Evolutionary conservation across 768 basidiomycete genomes (phyloP), one percentile per base, ranked within the genome.

Genomic region (Rhodotorula kratochvilovae): DNA sequence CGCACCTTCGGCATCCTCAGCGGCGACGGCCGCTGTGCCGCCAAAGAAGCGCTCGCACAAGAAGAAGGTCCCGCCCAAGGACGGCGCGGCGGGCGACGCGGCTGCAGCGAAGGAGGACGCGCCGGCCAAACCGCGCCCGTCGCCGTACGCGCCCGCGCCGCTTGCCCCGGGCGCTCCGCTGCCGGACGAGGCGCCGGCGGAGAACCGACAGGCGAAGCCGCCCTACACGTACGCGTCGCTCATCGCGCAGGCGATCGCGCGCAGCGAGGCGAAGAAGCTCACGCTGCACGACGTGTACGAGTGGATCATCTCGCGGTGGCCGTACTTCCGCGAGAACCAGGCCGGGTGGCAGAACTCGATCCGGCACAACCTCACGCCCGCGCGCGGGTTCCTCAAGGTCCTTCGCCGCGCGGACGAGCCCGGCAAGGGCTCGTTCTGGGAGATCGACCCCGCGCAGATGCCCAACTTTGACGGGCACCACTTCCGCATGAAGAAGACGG

Each of bases 291-390:
- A 93, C 76, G 91, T 97, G 58, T 91, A 90, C 79, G 86, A 87
- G 48, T 98, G 93, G 92, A 91, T 97, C 75, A 86, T 88, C 80
- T 87, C 87, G 58, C 88, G 86, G 71, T 89, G 89, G 80, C 92
- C 94, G 75, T 95, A 92, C 85, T 98, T 95, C 82, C 86, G 87
- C 63, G 88, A 88, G 78, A 89, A 89, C 67, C 89, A 90, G 78
- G 88, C 88, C 61, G 82, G 91, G 55, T 97, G 94, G 93, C 92
- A 92, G 91, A 92, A 90, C 76, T 95, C 95, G 42, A 89, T 97
- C 57, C 89, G 93, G 31, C 93, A 97, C 78, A 94, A 93, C 79
- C 81, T 99, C n/a, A 94, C 93, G 2, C 91, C 92, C 19, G 89
- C 89, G 78, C 87, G 88, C 59, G 92, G 91, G 1, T 99, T 99